Base-by-base conservation (phyloP, 306 rosid genomes). In the Quercus mongolica region DNA sequence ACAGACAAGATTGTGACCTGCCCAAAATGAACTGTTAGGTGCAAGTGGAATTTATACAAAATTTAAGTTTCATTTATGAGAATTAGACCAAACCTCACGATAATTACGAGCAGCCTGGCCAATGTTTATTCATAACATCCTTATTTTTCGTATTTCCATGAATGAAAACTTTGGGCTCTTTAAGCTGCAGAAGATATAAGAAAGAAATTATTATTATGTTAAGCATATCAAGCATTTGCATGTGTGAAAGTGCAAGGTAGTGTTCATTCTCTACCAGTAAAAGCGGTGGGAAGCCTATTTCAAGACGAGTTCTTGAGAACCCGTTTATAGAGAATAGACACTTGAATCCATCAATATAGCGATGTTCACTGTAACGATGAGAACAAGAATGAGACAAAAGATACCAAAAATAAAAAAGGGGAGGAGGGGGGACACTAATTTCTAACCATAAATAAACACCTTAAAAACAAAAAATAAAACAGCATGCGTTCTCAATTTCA, bases 21-120 rank as follows among this genome's bases (percentile, higher is more conserved):
- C 72, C 46, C 51, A 35, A 4, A 33, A 18, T 18, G 18, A 67
- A 19, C 3, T 10, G 41, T 67, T 19, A 19, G 49, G 21, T 30
- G 70, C 70, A 30, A 8, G 4, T 30, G 46, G 21, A 64, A 64
- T 31, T 64, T 15, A 30, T 30, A 64, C 31, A 15, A 63, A 0
- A 30, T n/a, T 3, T 30, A 10, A n/a, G 18, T 30, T 64, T n/a
- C 31, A 3, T 30, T 64, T 26, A 28, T 18, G 70, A 31, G 41
- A 28, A 64, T 19, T 64, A 4, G 70, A 64, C 46, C 17, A 30
- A 28, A 67, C 72, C 72, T 67, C 26, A 33, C 0, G 31, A 35
- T 65, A 46, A 62, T 82, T 82, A 83, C 25, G 69, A 77, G 89
- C 95, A 94, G 63, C 97, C 97, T 23, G 89, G 97, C 97, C 97